Evolutionary conservation across 2,329 filamentous ascomycete species (phyloP).

Genomic region (Thermothelomyces thermophilus): DNA sequence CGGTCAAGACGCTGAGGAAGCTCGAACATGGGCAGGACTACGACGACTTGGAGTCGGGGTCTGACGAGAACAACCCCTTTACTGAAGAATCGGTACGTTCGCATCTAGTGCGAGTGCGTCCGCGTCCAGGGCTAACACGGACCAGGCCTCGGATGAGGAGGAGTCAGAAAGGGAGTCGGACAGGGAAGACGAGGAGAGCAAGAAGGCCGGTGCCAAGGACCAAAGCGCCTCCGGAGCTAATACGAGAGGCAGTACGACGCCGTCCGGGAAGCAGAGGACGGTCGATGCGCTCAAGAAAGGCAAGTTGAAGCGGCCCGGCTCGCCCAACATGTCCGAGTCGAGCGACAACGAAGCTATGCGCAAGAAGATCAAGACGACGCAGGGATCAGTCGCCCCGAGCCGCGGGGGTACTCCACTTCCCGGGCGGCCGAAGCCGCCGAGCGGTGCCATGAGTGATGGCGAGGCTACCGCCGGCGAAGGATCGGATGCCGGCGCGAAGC

Average conservation of each 20-base stretch:
- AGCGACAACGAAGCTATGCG: slow-evolving; percentile 84
- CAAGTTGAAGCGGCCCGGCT: slow-evolving; percentile 77
- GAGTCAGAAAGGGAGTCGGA: slow-evolving; percentile 51
- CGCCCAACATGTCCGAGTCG: slow-evolving; percentile 80
- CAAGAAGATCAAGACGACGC: slow-evolving; percentile 64
- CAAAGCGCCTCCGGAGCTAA: slow-evolving; percentile 48
- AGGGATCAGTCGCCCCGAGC: slow-evolving; percentile 45
- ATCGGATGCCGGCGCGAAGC: slow-evolving; percentile 47
- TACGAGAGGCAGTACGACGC: slow-evolving; percentile 60
- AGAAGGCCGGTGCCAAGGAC: slow-evolving; percentile 47
- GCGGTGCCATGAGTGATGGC: slow-evolving; percentile 63
- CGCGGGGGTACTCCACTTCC: slow-evolving; percentile 51
- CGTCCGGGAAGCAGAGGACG: slow-evolving; percentile 42
- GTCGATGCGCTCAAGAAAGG: slow-evolving; percentile 46
- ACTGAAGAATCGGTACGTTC: slow-evolving; percentile 30
- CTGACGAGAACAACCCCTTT: slow-evolving; percentile 32
- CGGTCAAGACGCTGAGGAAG: slow-evolving; percentile 75
- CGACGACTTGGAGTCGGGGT: slow-evolving; percentile 58
- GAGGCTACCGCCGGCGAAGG: slow-evolving; percentile 65
- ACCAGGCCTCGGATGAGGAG: slow-evolving; percentile 47
- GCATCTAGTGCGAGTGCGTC: neutral
- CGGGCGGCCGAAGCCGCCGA: slow-evolving; percentile 36
- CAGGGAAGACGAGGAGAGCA: slow-evolving; percentile 53
- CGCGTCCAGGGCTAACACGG: slow-evolving; percentile 8
- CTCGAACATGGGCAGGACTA: slow-evolving; percentile 84